Conservation (phyloP, 78 protist genomes). For the Isochrysis galbana region DNA sequence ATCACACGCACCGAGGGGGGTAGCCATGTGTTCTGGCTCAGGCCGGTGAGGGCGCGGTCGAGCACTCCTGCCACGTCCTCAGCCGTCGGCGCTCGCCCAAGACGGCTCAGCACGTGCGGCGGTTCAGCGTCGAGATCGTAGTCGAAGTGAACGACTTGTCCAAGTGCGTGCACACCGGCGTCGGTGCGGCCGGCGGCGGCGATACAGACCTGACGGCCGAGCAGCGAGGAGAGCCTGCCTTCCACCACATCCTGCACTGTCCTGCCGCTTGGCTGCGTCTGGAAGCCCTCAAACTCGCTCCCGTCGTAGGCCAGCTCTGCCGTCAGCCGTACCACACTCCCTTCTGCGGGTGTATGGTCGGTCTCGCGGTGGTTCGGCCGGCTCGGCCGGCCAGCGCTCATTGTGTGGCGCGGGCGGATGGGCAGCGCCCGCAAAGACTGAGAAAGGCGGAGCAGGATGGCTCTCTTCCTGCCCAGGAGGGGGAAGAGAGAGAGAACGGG, state of each 20-base stretch:
- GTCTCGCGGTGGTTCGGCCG: too few relatives aligned
- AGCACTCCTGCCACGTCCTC: background rate
- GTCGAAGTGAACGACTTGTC: too few relatives aligned
- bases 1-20: background rate
- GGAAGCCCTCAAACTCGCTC: background rate
- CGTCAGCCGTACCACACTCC: too few relatives aligned
- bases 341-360: too few relatives aligned
- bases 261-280: background rate
- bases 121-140: too few relatives aligned
- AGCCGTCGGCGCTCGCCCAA: background rate
- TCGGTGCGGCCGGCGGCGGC: background rate
- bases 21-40: background rate
- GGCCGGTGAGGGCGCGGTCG: background rate
- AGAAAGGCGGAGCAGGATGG: too few relatives aligned
- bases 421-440: too few relatives aligned
- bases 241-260: background rate
- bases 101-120: background rate
- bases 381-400: too few relatives aligned
- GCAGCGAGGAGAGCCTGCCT: background rate
- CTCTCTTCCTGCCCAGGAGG: too few relatives aligned
- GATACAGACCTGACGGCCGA: background rate
- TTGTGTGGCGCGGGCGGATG: too few relatives aligned
- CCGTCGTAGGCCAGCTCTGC: background rate
- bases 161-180: constrained; percentile 1
- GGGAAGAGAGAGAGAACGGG: too few relatives aligned